These are phyloP conservation scores for Acer saccharum DNA, from an alignment of 345 rosid genomes.

Conservation along the genomic window DNA sequence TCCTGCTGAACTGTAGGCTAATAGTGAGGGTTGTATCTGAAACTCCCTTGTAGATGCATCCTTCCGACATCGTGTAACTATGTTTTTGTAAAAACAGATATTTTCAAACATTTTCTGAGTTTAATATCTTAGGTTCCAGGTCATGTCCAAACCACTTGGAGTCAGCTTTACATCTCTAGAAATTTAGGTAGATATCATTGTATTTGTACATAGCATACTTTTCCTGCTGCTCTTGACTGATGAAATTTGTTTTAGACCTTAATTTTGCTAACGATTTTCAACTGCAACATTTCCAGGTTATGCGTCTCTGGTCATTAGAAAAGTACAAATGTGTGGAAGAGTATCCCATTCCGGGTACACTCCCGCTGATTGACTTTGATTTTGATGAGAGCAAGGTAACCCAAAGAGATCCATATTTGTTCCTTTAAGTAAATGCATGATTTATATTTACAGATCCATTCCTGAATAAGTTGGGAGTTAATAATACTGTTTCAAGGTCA, in stretches of 20 bases:
- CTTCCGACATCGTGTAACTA: not conserved
- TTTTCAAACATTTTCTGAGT: not conserved
- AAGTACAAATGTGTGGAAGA: constrained; percentile 70
- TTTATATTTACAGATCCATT: not conserved
- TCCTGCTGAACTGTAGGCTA: no score
- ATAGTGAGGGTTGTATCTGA: no score
- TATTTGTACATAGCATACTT: not conserved
- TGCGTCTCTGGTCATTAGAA: constrained; percentile 88
- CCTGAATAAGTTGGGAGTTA: not conserved
- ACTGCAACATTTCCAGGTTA: constrained; percentile 52
- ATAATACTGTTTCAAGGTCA: not conserved
- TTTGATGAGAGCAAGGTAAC: constrained; percentile 97
- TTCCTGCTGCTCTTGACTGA: not conserved
- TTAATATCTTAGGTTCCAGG: not conserved
- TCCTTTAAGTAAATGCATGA: not conserved
- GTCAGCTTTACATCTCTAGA: not conserved
- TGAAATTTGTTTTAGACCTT: not conserved
- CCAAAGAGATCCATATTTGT: not conserved
- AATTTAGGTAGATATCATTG: constrained; percentile 2
- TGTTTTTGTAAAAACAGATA: not conserved
- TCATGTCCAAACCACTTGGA: not conserved
- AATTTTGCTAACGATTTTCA: constrained; percentile 10
- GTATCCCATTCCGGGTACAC: constrained; percentile 59
- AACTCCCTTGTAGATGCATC: not conserved
- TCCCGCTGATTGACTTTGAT: constrained; percentile 74